Conservation (phyloP, 371 early-diverging fungal genomes). For the Ordospora colligata region DNA sequence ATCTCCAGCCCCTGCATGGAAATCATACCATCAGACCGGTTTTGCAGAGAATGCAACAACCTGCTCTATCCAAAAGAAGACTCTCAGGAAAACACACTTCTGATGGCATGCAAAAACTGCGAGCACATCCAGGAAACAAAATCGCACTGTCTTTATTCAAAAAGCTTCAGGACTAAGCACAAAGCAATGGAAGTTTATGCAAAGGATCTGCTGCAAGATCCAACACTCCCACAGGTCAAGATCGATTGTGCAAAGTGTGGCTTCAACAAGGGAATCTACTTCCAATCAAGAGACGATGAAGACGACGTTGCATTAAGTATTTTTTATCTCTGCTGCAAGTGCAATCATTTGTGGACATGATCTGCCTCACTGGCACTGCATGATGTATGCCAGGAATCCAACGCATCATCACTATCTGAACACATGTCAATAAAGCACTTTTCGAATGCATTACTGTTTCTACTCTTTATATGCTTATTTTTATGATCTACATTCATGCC, state of each 20-base stretch:
- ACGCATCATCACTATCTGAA: neutral
- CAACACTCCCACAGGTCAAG: constrained; percentile 66
- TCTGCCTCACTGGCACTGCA: too few relatives aligned
- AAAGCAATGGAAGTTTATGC: constrained; percentile 64
- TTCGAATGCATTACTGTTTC: too few relatives aligned
- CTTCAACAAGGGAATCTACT: constrained; percentile 68
- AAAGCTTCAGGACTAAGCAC: constrained; percentile 44
- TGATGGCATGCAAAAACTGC: constrained; percentile 85
- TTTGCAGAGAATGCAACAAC: constrained; percentile 69
- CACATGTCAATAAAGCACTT: neutral
- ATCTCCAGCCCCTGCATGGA: neutral
- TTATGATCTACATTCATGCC: too few relatives aligned
- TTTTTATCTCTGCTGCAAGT: constrained; percentile 75
- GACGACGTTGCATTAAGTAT: constrained; percentile 78
- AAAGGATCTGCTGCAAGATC: constrained; percentile 71
- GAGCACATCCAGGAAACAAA: constrained; percentile 72
- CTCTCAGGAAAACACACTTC: constrained; percentile 64
- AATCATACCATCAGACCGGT: constrained; percentile 47
- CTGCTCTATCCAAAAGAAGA: constrained; percentile 89
- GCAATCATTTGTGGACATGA: constrained; percentile 42
- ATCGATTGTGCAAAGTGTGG: constrained; percentile 68
- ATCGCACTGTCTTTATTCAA: constrained; percentile 72
- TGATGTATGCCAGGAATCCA: too few relatives aligned
- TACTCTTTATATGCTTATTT: too few relatives aligned
- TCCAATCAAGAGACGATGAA: constrained; percentile 72